Conservation (phyloP, 2,329 filamentous ascomycete genomes). For the Penicillium olsonii region DNA sequence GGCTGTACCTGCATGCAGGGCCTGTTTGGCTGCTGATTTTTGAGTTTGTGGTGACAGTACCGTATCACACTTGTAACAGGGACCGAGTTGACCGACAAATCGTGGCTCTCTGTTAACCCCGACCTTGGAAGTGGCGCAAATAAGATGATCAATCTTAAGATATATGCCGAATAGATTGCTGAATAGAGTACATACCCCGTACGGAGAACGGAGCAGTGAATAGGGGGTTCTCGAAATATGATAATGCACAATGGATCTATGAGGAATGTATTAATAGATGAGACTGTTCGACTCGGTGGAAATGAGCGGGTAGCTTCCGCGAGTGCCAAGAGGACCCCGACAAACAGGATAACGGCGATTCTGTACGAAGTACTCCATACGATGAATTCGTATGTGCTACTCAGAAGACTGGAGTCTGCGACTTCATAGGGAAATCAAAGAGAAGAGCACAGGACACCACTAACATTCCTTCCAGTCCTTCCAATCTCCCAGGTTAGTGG, state of each 20-base stretch:
- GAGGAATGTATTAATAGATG: not conserved
- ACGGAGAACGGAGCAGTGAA: no score
- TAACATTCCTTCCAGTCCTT: not conserved
- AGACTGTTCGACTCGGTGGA: not conserved
- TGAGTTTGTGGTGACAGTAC: not conserved
- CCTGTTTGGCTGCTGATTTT: not conserved
- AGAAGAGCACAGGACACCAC: not conserved
- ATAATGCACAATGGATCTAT: not conserved
- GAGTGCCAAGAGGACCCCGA: not conserved
- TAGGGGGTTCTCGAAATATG: not conserved
- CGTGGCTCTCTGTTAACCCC: not conserved
- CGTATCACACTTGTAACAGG: slow-evolving; percentile 1
- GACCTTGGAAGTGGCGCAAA: not conserved
- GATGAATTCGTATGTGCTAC: no score
- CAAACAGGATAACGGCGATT: no score
- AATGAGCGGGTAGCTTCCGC: not conserved
- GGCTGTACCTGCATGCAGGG: not conserved
- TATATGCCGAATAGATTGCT: not conserved
- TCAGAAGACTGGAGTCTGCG: no score
- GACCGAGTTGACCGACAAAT: not conserved
- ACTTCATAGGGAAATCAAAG: no score
- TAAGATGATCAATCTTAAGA: not conserved
- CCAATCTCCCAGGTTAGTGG: not conserved
- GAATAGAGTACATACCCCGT: not conserved
- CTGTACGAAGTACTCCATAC: no score